Evolutionary conservation across 2,329 filamentous ascomycete species (phyloP).

Genomic region (Diplodia seriata): DNA sequence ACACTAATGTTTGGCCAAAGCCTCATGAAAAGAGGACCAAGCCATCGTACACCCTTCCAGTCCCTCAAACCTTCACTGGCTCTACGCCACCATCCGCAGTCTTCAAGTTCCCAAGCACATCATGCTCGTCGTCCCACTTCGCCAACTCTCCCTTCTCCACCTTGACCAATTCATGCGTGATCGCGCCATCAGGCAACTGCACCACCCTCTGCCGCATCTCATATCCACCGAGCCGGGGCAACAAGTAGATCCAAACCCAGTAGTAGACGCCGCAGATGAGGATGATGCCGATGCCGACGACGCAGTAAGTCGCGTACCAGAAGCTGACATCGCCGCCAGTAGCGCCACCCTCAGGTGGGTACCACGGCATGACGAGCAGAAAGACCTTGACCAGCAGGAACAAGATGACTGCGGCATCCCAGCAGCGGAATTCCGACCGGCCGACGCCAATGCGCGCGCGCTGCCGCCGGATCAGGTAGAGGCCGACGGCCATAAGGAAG

Average conservation of each 20-base stretch:
- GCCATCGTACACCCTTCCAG: not conserved
- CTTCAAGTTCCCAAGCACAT: slow-evolving; percentile 38
- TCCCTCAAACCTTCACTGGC: slow-evolving; percentile 7
- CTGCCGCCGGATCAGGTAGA: slow-evolving; percentile 66
- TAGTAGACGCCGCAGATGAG: slow-evolving; percentile 43
- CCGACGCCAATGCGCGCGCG: slow-evolving; percentile 61
- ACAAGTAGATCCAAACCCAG: slow-evolving; percentile 40
- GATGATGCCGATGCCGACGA: slow-evolving; percentile 58
- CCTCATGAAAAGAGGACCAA: not conserved
- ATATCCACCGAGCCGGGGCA: slow-evolving; percentile 40
- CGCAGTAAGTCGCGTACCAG: slow-evolving; percentile 61
- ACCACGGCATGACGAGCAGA: slow-evolving; percentile 67
- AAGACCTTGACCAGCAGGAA: slow-evolving; percentile 62
- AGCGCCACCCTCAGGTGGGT: slow-evolving; percentile 43
- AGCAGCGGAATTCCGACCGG: slow-evolving; percentile 68
- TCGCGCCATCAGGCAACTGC: slow-evolving; percentile 39
- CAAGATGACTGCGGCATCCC: slow-evolving; percentile 65
- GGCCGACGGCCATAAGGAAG: slow-evolving; percentile 63
- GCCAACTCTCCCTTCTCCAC: slow-evolving; percentile 39
- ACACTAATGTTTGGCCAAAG: not conserved
- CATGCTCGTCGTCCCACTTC: slow-evolving; percentile 44
- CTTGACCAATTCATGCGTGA: slow-evolving; percentile 40
- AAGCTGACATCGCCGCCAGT: slow-evolving; percentile 40
- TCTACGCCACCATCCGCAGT: not conserved
- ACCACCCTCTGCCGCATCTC: slow-evolving; percentile 41